Evolutionary conservation across 306 rosid species (phyloP).

Genomic region (Cercis canadensis): DNA sequence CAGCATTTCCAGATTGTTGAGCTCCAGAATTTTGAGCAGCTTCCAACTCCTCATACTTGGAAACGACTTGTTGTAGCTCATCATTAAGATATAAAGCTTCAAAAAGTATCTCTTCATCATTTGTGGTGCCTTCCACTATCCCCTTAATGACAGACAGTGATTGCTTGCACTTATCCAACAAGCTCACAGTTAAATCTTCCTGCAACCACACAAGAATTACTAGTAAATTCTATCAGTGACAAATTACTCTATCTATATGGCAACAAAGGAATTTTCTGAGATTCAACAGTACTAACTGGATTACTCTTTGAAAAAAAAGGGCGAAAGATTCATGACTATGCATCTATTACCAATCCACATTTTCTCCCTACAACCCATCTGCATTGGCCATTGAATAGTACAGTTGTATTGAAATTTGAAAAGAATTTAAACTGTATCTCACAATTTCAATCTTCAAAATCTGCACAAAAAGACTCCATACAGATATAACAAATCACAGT

Average conservation of each 20-base stretch:
- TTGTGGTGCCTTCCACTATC: slow-evolving; percentile 70
- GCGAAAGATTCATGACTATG: background rate
- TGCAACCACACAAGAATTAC: slow-evolving; percentile 41
- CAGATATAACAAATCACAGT: background rate
- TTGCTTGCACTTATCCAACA: slow-evolving; percentile 77
- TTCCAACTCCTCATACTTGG: slow-evolving; percentile 71
- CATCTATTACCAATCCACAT: background rate
- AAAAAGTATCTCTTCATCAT: slow-evolving; percentile 76
- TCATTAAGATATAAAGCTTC: slow-evolving; percentile 85
- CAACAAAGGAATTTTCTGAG: background rate
- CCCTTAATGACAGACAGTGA: slow-evolving; percentile 65
- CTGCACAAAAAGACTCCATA: background rate
- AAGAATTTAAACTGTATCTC: slow-evolving; percentile 4
- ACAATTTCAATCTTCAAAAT: slow-evolving; percentile 22
- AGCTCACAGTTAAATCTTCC: slow-evolving; percentile 75
- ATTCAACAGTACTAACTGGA: background rate
- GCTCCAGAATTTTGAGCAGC: slow-evolving; percentile 48
- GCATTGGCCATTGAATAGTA: slow-evolving; percentile 1
- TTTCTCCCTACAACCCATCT: slow-evolving; percentile 4
- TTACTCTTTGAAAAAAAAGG: background rate
- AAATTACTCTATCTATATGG: background rate
- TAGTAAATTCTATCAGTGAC: slow-evolving; percentile 28
- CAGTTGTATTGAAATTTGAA: slow-evolving; percentile 10
- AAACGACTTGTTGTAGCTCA: slow-evolving; percentile 72
- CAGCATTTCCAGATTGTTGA: slow-evolving; percentile 44